Evolutionary conservation across 106 monocot genomes (phyloP).

Genomic region (Acorus gramineus): DNA sequence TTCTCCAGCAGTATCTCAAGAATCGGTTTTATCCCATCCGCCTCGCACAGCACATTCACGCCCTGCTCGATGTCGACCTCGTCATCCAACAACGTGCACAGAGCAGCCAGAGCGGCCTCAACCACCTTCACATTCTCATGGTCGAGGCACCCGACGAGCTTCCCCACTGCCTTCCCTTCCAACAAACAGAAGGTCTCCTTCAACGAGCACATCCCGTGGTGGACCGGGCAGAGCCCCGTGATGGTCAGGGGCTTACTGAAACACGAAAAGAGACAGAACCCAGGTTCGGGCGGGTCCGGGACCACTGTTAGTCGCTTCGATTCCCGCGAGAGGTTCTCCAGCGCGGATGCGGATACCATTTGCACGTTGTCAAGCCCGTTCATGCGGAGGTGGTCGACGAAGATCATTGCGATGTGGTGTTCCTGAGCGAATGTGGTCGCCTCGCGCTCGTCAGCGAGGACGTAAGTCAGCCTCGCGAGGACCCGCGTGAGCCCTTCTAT

Average conservation of each 20-base stretch:
- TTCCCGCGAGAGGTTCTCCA: slow-evolving; percentile 75
- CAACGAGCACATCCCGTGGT: slow-evolving; percentile 64
- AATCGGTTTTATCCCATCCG: slow-evolving; percentile 61
- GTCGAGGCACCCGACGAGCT: slow-evolving; percentile 72
- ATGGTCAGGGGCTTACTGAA: slow-evolving; percentile 21
- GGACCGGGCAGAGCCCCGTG: slow-evolving; percentile 46
- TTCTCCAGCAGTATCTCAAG: slow-evolving; percentile 56
- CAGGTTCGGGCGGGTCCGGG: slow-evolving; percentile 5
- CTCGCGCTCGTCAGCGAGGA: slow-evolving; percentile 38
- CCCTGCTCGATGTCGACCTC: slow-evolving; percentile 49
- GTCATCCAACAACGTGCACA: not conserved
- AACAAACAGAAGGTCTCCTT: slow-evolving; percentile 75
- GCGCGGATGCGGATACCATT: slow-evolving; percentile 49
- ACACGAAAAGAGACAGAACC: slow-evolving; percentile 24
- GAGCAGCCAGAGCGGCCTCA: slow-evolving; percentile 59
- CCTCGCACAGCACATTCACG: slow-evolving; percentile 48
- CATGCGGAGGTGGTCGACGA: slow-evolving; percentile 63
- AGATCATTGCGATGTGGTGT: slow-evolving; percentile 48
- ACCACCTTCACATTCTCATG: slow-evolving; percentile 70
- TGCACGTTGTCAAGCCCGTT: slow-evolving; percentile 75
- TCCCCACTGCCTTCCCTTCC: slow-evolving; percentile 65
- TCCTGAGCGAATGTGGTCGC: slow-evolving; percentile 37
- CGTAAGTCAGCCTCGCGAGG: slow-evolving; percentile 60
- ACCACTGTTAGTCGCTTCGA: slow-evolving; percentile 43
- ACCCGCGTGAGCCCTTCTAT: slow-evolving; percentile 68